Evolutionary conservation across 768 basidiomycete genomes (phyloP).

Genomic region (Tylopilus balloui): DNA sequence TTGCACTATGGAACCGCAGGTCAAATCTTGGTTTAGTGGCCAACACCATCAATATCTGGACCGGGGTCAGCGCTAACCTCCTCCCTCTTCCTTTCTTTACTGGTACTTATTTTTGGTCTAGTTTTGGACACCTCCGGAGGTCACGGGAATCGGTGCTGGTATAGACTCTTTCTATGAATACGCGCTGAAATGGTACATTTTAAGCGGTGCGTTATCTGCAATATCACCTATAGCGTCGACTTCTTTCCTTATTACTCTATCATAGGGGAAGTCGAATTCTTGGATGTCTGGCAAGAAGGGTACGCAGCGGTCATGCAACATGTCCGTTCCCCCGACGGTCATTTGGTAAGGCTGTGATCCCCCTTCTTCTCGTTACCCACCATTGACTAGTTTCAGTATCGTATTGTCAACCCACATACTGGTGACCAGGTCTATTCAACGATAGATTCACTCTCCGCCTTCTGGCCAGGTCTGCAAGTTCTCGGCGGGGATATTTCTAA

Average conservation of each 20-base stretch:
- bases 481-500: constrained; percentile 80
- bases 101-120: constrained; percentile 10
- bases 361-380: constrained; percentile 1
- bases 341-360: constrained; percentile 56
- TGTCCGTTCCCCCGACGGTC: constrained; percentile 75
- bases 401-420: constrained; percentile 72
- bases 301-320: constrained; percentile 86
- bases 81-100: background rate
- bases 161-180: constrained; percentile 97
- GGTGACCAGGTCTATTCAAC: constrained; percentile 72
- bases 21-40: constrained; percentile 83
- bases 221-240: background rate
- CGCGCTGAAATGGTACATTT: constrained; percentile 86
- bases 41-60: constrained; percentile 82
- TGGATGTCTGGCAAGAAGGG: constrained; percentile 80
- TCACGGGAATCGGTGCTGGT: constrained; percentile 86
- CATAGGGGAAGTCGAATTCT: constrained; percentile 70
- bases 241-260: background rate
- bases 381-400: constrained; percentile 52
- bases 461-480: constrained; percentile 96
- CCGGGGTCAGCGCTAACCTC: constrained; percentile 53
- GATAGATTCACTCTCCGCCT: constrained; percentile 95
- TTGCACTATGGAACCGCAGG: constrained; percentile 89
- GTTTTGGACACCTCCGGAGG: constrained; percentile 75
- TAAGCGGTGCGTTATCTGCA: constrained; percentile 54